A percentile compares a stretch with the other conserved stretches of the same genome.
Conservation (phyloP, 176 grass and related monocot genomes). For the Saccharum officinarum region DNA sequence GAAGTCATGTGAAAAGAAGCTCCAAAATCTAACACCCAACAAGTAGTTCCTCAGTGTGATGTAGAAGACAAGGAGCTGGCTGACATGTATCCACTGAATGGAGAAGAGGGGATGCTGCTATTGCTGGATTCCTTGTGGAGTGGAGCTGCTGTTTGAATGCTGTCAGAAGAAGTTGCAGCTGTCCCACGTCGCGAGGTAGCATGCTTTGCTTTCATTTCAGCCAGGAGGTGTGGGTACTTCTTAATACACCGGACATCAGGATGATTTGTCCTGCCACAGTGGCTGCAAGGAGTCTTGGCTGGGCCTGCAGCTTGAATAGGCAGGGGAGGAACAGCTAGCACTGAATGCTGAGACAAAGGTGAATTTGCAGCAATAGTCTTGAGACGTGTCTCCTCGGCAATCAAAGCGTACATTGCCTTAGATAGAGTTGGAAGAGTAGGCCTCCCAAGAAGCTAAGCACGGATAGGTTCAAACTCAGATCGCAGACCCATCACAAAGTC, state of each 20-base stretch:
- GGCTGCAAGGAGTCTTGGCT: background rate
- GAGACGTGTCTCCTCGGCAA: background rate
- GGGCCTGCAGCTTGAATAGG: background rate
- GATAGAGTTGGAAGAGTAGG: background rate
- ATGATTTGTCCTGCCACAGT: background rate
- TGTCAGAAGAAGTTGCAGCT: background rate
- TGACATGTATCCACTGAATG: background rate
- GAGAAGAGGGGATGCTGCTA: background rate
- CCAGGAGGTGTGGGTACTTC: background rate
- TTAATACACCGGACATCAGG: background rate
- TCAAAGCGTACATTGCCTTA: background rate
- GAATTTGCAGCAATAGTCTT: background rate
- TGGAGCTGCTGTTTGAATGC: background rate
- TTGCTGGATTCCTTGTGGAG: background rate
- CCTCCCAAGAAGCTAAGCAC: background rate
- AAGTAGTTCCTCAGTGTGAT: background rate
- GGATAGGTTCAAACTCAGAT: background rate
- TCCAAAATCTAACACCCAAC: background rate
- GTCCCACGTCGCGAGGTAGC: background rate
- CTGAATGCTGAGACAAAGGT: background rate
- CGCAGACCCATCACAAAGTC: background rate
- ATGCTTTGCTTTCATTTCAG: background rate
- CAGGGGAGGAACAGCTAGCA: background rate
- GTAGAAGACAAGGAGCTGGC: background rate
- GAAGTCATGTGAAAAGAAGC: slow-evolving; percentile 8